Base-by-base conservation (phyloP, 192 early-diverging fungal species). In the Backusella liffmaniae region DNA sequence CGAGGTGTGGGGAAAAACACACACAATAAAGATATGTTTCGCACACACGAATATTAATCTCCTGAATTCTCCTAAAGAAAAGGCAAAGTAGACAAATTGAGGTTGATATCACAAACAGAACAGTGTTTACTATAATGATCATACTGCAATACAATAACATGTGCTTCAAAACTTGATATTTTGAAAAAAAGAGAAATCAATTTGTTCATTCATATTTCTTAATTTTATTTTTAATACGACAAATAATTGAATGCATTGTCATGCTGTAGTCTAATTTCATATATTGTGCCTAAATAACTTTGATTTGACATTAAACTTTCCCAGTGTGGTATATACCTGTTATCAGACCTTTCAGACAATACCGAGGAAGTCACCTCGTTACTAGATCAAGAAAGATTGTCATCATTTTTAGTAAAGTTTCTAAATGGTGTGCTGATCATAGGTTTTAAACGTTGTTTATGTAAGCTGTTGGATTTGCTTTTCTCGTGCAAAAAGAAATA, bases 1-100 rank as follows among this genome's bases (percentile, higher is more conserved):
- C 56, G 12, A 62, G 7, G 56, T 62, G 56, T 62, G 56, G 56
- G 56, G 26, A 62, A 62, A n/a, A 23, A 49, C 26, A 5, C 21
- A 56, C 56, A 62, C 10, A 62, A 62, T 62, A 62, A 62, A 12
- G 56, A 26, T 21, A 62, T 62, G 56, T 62, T 62, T 62, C 56
- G 56, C 56, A 62, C 56, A 62, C 56, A 62, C 56, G 56, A 62
- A 29, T 23, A 62, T 62, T 62, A 62, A 29, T 62, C 56, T 62
- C 56, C 56, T 62, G 56, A 62, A 62, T 62, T 62, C 56, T 62
- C 56, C 56, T 62, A 29, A 62, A 26, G 56, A 62, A 62, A 62
- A 62, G 5, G 23, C 56, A 62, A 29, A 62, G 23, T 62, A 62
- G 56, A 29, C 56, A 29, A 10, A 62, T 29, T 62, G 56, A 26